phyloP scores from a whole-genome alignment of 2,329 filamentous ascomycete genomes.

The Emmonsia crescens region DNA sequence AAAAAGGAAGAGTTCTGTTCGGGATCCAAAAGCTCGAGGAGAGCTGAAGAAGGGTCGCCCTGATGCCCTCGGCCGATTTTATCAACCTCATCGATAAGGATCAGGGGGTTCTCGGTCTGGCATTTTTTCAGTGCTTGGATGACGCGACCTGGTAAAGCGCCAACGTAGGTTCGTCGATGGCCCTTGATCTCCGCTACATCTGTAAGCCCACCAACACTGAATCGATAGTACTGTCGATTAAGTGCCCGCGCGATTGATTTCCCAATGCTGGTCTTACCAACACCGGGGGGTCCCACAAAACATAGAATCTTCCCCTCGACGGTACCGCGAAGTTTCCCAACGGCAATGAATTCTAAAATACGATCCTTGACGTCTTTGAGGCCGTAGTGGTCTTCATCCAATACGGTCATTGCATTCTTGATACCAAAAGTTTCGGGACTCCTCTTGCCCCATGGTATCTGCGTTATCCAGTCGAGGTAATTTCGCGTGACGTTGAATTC shows the following conservation, averaged over 20 bases:
- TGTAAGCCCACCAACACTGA: conserved; percentile 91
- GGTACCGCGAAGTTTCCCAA: conserved; percentile 90
- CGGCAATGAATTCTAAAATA: conserved; percentile 95
- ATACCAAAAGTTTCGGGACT: conserved; percentile 97
- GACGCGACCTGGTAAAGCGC: conserved; percentile 86
- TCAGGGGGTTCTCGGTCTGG: conserved; percentile 93
- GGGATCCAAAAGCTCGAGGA: conserved; percentile 87
- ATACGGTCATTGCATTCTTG: conserved; percentile 73
- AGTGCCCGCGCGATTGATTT: conserved; percentile 93
- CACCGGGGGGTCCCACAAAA: conserved; percentile 92
- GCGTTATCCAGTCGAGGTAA: conserved; percentile 96
- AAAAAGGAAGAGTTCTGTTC: conserved; percentile 97
- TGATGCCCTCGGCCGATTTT: conserved; percentile 96
- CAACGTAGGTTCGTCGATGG: conserved; percentile 90
- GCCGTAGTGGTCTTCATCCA: conserved; percentile 95
- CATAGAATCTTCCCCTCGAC: conserved; percentile 98
- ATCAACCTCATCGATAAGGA: conserved; percentile 94
- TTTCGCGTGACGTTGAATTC: conserved; percentile 98
- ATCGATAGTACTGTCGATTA: conserved; percentile 94
- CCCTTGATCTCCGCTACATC: conserved; percentile 99
- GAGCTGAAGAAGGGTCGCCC: conserved; percentile 86
- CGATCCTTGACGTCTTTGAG: conserved; percentile 97
- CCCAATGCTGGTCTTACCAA: conserved; percentile 97
- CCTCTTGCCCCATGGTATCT: conserved; percentile 93
- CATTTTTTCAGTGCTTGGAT: conserved; percentile 99